Evolutionary conservation across 1,139 yeast species (phyloP).

Genomic region (Kodamaea arcana): DNA sequence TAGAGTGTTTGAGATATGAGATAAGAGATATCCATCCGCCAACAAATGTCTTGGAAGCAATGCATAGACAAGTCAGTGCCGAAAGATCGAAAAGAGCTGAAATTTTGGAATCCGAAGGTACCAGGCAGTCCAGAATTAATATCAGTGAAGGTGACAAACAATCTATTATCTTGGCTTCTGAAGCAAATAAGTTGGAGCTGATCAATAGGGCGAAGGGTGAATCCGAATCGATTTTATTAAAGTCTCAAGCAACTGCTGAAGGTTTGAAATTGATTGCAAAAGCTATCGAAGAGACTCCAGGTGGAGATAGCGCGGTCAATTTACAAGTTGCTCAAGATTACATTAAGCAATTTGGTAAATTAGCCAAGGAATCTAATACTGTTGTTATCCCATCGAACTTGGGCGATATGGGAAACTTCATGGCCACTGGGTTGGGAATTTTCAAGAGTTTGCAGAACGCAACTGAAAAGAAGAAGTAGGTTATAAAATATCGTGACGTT

Average conservation of each 20-base stretch:
- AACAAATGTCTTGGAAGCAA: slow-evolving; percentile 77
- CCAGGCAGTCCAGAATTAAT: slow-evolving; percentile 71
- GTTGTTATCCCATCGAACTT: slow-evolving; percentile 73
- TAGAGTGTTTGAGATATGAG: slow-evolving; percentile 78
- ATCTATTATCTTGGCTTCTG: slow-evolving; percentile 65
- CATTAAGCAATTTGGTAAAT: slow-evolving; percentile 74
- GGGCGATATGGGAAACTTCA: slow-evolving; percentile 70
- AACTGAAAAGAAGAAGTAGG: slow-evolving; percentile 2
- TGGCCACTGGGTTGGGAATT: slow-evolving; percentile 75
- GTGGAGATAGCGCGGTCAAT: slow-evolving; percentile 71
- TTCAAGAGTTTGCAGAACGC: slow-evolving; percentile 47
- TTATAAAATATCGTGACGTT: too few species aligned
- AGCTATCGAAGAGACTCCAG: slow-evolving; percentile 65
- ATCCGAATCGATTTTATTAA: slow-evolving; percentile 61
- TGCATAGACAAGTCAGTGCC: slow-evolving; percentile 87
- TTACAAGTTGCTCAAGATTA: slow-evolving; percentile 82
- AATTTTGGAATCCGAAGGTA: slow-evolving; percentile 82
- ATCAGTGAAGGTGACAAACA: slow-evolving; percentile 80
- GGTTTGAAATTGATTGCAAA: slow-evolving; percentile 62
- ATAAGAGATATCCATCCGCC: slow-evolving; percentile 90
- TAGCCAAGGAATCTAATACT: slow-evolving; percentile 80
- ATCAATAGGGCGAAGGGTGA: slow-evolving; percentile 69
- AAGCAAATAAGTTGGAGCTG: slow-evolving; percentile 59
- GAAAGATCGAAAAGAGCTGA: slow-evolving; percentile 85
- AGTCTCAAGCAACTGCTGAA: slow-evolving; percentile 73